A percentile compares a stretch with the other conserved stretches of the same genome.
Conservation (phyloP, 1,139 yeast genomes). For the Taphrina deformans region DNA sequence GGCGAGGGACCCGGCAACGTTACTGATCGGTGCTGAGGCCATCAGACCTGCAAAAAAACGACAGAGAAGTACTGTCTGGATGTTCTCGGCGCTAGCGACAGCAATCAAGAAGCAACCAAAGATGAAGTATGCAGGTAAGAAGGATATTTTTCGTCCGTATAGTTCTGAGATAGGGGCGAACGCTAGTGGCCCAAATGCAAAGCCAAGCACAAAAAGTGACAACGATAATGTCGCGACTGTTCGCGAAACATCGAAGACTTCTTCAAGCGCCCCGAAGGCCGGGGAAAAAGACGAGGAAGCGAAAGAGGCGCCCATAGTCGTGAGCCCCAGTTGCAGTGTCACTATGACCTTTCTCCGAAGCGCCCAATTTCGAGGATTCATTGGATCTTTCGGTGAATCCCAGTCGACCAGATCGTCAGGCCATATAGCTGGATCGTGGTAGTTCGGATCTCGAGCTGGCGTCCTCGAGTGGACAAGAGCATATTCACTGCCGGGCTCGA, state of each 20-base stretch:
- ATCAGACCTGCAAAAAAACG: constrained; percentile 78
- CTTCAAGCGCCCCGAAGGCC: constrained; percentile 51
- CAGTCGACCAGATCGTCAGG: constrained; percentile 44
- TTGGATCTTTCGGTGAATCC: constrained; percentile 59
- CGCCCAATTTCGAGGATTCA: constrained; percentile 62
- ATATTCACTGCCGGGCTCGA: constrained; percentile 17
- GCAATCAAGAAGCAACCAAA: constrained; percentile 57
- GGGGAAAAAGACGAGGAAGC: constrained; percentile 66
- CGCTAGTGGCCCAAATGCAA: constrained; percentile 69
- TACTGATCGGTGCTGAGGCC: constrained; percentile 81
- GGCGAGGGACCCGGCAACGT: constrained; percentile 82
- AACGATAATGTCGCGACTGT: constrained; percentile 81
- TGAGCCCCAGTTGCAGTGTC: constrained; percentile 49
- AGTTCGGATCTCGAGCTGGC: constrained; percentile 15
- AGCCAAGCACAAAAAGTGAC: constrained; percentile 63
- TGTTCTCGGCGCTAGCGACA: constrained; percentile 57
- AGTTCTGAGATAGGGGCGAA: constrained; percentile 80
- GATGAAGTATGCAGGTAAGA: constrained; percentile 16
- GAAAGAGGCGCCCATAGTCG: constrained; percentile 59
- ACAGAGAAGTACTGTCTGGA: constrained; percentile 55
- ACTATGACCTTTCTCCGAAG: constrained; percentile 48
- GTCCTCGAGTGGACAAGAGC: constrained; percentile 9
- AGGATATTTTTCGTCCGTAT: constrained; percentile 59
- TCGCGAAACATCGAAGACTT: constrained; percentile 62
- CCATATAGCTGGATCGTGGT: constrained; percentile 21